Evolutionary conservation across 805 yeast species (phyloP), one percentile per base, ranked within the genome.

Genomic region (Candida suzukii): DNA sequence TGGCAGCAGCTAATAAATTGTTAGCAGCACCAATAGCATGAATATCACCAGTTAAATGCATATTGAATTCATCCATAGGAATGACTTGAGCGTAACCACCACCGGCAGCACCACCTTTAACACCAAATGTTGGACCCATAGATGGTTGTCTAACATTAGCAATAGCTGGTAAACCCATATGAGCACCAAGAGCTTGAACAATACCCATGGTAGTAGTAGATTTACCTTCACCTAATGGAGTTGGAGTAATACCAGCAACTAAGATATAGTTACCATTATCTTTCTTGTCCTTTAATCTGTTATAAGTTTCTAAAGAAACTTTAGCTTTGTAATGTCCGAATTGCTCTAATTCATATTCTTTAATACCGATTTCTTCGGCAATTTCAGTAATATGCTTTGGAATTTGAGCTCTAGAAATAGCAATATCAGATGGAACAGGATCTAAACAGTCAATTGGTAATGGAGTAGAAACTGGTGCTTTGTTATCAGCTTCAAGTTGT

Each of bases 91-190:
- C 80, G 58, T 83, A 83, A 45, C 93, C 93, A 61, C 93, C 91
- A 60, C 93, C 93, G 8, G 93, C 93, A 51, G 93, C 93, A 66
- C 93, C 93, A 64, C 93, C 93, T 61, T 83, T 83, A 51, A 83
- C 82, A 66, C 93, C 93, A 55, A 83, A 83, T 17, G 93, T 83
- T 49, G 93, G 93, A 42, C 93, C 93, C 90, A 83, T 82, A 9
- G 88, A 80, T 21, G 93, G 93, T 60, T 83, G 93, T 70, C 93
- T 76, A 40, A 83, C 93, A 57, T 83, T 83, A 48, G 91, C 93
- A 56, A 83, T 73, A 13, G 82, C 81, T 44, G 81, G 77, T 50
- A 75, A 70, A 40, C 76, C 70, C 60, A 83, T 67, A 55, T 81
- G 88, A 30, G 88, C 88, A 47, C 88, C 85, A 46, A 83, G 65